phyloP scores from a whole-genome alignment of 169 alveolate genomes.

The Plasmodium vinckei region DNA sequence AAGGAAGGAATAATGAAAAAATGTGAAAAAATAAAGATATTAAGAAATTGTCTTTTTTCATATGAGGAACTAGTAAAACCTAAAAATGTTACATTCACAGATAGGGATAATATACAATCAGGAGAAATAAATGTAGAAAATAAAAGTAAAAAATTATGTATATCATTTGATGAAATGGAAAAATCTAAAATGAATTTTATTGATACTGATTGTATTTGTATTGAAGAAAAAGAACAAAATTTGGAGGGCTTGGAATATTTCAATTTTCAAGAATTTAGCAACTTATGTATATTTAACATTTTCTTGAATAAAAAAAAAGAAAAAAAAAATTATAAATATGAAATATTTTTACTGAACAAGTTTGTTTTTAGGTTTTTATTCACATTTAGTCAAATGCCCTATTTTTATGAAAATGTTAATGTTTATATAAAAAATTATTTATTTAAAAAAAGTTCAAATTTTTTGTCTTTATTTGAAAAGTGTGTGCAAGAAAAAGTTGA shows the following conservation, averaged over 20 bases:
- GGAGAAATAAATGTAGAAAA: neutral
- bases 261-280: constrained; percentile 19
- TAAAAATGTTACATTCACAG: too few relatives aligned
- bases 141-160: neutral
- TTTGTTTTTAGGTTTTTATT: constrained; percentile 35
- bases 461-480: constrained; percentile 29
- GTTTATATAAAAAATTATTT: constrained; percentile 49
- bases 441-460: constrained; percentile 19
- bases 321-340: constrained; percentile 17
- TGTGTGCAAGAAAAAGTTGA: constrained; percentile 16
- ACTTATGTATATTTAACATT: constrained; percentile 35
- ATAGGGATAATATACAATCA: too few relatives aligned
- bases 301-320: constrained; percentile 21
- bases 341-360: constrained; percentile 43
- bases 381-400: constrained; percentile 28
- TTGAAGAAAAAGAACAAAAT: constrained; percentile 1
- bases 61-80: neutral
- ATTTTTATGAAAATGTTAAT: constrained; percentile 54
- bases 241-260: constrained; percentile 22
- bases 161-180: neutral
- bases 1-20: constrained; percentile 5
- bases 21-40: constrained; percentile 6
- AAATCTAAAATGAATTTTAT: constrained; percentile 7
- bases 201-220: constrained; percentile 10
- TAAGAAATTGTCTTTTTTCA: constrained; percentile 1